Evolutionary conservation across 768 basidiomycete genomes (phyloP), one percentile per base, ranked within the genome.

Genomic region (Leccinellum rugosiceps): DNA sequence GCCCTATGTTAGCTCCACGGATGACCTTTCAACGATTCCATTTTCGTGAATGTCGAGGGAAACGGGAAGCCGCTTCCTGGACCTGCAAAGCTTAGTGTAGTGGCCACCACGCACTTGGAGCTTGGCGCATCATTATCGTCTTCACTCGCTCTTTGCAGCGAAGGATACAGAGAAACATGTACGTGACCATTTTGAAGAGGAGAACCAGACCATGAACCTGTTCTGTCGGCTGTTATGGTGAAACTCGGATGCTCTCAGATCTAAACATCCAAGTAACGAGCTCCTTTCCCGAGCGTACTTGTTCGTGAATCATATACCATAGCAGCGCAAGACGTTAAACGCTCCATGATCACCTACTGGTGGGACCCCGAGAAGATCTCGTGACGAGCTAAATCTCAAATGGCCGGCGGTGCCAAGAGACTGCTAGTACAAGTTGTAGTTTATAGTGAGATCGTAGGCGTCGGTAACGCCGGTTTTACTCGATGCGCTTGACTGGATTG

Each of bases 401-500:
- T 65, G 64, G 60, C 64, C 72, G 11, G 30, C 4, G 31, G 31
- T 32, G 14, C 31, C 25, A 32, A 32, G 13, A 32, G 30, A 25
- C 25, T 25, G n/a, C n/a, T n/a, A n/a, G n/a, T n/a, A 25, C 25
- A 2, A 4, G 25, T 31, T 4, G 30, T 31, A 31, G 9, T 31
- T 31, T n/a, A n/a, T n/a, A n/a, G 2, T 31, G n/a, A 31, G 30
- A 31, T 91, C 26, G 82, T 86, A 9, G 84, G 80, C 1, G 78
- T 87, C 54, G 88, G 85, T 17, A 75, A 85, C 49, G 75, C 72
- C 14, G 75, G 89, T 34, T 25, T 25, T 25, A 25, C 25, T 4
- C 25, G 74, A 73, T 0, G 76, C 80, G 19, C 63, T 88, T 17
- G 80, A 84, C 23, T 90, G 86, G 85, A 90, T 90, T 46, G 83